Evolutionary conservation across 2,329 filamentous ascomycete genomes (phyloP).

Genomic region (Aschersonia sp.): DNA sequence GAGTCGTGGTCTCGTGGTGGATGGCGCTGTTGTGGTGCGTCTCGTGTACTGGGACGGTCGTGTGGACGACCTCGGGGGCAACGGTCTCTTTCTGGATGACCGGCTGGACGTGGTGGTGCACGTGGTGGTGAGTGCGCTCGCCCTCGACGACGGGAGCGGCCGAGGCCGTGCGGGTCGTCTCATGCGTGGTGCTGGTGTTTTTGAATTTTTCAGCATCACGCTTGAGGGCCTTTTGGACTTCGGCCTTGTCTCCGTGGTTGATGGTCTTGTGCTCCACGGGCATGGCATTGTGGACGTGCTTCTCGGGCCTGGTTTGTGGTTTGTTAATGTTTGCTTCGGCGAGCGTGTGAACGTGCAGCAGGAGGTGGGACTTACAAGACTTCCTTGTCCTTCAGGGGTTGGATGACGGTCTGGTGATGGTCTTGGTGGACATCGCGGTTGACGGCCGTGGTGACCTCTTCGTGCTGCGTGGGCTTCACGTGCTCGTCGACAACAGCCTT

Average conservation of each 20-base stretch:
- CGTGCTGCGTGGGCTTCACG: slow-evolving; percentile 43
- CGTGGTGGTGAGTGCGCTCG: slow-evolving; percentile 25
- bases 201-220: slow-evolving; percentile 28
- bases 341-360: not conserved
- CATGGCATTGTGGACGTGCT: slow-evolving; percentile 44
- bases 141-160: slow-evolving; percentile 12
- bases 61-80: slow-evolving; percentile 54
- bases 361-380: slow-evolving; percentile 23
- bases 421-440: slow-evolving; percentile 59
- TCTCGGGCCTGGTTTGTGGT: slow-evolving; percentile 30
- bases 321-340: not conserved
- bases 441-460: slow-evolving; percentile 45
- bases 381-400: slow-evolving; percentile 35
- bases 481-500: slow-evolving; percentile 46
- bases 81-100: slow-evolving; percentile 56
- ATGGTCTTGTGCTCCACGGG: slow-evolving; percentile 45
- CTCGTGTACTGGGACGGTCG: slow-evolving; percentile 58
- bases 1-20: slow-evolving; percentile 48
- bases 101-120: slow-evolving; percentile 57
- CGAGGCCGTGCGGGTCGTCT: slow-evolving; percentile 13
- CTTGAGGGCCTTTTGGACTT: slow-evolving; percentile 30
- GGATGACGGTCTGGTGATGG: slow-evolving; percentile 55
- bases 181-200: slow-evolving; percentile 13
- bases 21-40: slow-evolving; percentile 52
- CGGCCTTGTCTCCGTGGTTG: slow-evolving; percentile 41